Evolutionary conservation across 2,329 filamentous ascomycete genomes (phyloP).

Genomic region (Xylaria sp.): DNA sequence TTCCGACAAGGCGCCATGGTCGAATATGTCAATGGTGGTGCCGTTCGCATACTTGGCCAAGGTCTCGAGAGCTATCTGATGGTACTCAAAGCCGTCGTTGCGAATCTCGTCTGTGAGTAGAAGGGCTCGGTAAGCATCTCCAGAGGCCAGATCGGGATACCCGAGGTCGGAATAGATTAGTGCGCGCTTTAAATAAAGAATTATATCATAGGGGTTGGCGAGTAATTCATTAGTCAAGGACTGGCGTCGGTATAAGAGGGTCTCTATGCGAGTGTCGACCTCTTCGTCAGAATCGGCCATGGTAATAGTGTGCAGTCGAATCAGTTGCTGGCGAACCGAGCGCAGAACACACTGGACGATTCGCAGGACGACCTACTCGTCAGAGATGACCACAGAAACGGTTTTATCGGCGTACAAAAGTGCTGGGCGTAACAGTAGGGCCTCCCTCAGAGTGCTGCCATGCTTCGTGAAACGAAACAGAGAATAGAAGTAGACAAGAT

Average conservation of each 20-base stretch:
- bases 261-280: constrained; percentile 53
- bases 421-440: constrained; percentile 1
- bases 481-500: constrained; percentile 13
- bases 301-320: constrained; percentile 14
- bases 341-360: constrained; percentile 12
- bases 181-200: constrained; percentile 76
- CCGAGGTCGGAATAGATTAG: constrained; percentile 76
- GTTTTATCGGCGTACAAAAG: not conserved
- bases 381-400: constrained; percentile 3
- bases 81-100: constrained; percentile 85
- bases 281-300: constrained; percentile 47
- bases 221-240: constrained; percentile 66
- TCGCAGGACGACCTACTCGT: not conserved
- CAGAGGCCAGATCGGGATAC: constrained; percentile 89
- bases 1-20: constrained; percentile 54
- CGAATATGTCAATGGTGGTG: constrained; percentile 58
- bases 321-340: constrained; percentile 7
- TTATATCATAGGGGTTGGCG: constrained; percentile 67
- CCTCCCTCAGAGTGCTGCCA: constrained; percentile 15
- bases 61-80: constrained; percentile 71
- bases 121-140: constrained; percentile 91
- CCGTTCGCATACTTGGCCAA: constrained; percentile 55
- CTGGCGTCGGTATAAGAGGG: constrained; percentile 64
- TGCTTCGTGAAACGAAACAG: constrained; percentile 17
- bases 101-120: constrained; percentile 82